These are phyloP conservation scores for Batrachochytrium dendrobatidis DNA, from an alignment of 371 early-diverging fungal genomes.

Conservation along the genomic window DNA sequence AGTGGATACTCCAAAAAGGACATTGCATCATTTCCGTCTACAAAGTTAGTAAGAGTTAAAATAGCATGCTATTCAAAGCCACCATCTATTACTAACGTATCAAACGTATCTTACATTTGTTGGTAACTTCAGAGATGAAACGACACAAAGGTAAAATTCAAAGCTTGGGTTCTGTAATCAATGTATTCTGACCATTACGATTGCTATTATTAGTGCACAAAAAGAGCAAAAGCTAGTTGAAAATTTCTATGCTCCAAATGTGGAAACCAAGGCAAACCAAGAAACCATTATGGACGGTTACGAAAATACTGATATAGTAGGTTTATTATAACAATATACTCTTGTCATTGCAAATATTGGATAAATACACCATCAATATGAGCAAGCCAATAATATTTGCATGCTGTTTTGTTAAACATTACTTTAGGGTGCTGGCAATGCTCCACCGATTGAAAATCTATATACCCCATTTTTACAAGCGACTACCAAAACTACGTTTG, in stretches of 20 bases:
- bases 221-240: too few species aligned
- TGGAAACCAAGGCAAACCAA: conserved; percentile 14
- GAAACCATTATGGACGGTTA: conserved; percentile 21
- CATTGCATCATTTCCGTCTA: conserved; percentile 6
- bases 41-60: conserved; percentile 2
- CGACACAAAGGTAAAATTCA: too few species aligned
- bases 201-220: too few species aligned
- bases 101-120: too few species aligned
- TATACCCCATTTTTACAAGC: conserved; percentile 30
- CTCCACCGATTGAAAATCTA: conserved; percentile 24
- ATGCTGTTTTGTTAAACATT: neutral
- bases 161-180: too few species aligned
- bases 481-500: conserved; percentile 32
- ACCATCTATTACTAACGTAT: too few species aligned
- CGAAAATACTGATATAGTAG: conserved; percentile 24
- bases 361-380: too few species aligned
- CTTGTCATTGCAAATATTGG: neutral
- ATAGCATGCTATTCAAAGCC: too few species aligned
- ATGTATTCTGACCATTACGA: too few species aligned
- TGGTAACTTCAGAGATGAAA: too few species aligned
- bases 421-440: conserved; percentile 6
- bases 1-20: neutral
- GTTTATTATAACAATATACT: neutral
- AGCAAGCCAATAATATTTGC: neutral
- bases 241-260: too few species aligned